Conservation (phyloP, 2,329 filamentous ascomycete genomes). For the Fusarium pininemorale region DNA sequence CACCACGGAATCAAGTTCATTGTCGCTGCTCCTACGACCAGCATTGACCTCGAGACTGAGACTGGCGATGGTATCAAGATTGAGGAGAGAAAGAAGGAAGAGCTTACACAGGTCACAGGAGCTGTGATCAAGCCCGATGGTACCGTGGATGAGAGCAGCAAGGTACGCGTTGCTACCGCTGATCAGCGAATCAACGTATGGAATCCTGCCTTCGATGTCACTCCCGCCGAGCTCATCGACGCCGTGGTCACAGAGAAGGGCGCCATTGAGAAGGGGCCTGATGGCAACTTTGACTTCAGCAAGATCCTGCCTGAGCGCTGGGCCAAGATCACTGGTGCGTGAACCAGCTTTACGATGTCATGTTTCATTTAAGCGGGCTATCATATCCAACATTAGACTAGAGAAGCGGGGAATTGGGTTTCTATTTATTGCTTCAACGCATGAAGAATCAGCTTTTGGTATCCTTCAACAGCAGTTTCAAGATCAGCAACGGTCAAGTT, state of each 20-base stretch:
- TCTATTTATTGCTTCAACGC: slow-evolving; percentile 51
- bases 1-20: slow-evolving; percentile 93
- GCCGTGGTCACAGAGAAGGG: slow-evolving; percentile 94
- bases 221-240: slow-evolving; percentile 87
- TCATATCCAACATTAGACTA: slow-evolving; percentile 40
- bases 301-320: slow-evolving; percentile 66
- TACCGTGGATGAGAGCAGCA: slow-evolving; percentile 67
- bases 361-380: slow-evolving; percentile 26
- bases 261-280: slow-evolving; percentile 78
- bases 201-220: slow-evolving; percentile 98
- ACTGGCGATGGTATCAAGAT: slow-evolving; percentile 86
- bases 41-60: slow-evolving; percentile 84
- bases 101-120: slow-evolving; percentile 86
- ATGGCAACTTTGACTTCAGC: slow-evolving; percentile 75
- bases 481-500: slow-evolving; percentile 79
- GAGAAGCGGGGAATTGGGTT: slow-evolving; percentile 3
- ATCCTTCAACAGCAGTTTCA: slow-evolving; percentile 80
- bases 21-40: slow-evolving; percentile 93
- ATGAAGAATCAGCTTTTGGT: slow-evolving; percentile 74
- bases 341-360: neutral
- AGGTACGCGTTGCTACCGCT: slow-evolving; percentile 82
- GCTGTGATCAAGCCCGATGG: slow-evolving; percentile 73
- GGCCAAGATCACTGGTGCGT: slow-evolving; percentile 47
- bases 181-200: slow-evolving; percentile 83
- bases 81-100: slow-evolving; percentile 82